These are phyloP conservation scores for Fusarium globosum DNA, from an alignment of 2,329 filamentous ascomycete species.

Conservation along the genomic window DNA sequence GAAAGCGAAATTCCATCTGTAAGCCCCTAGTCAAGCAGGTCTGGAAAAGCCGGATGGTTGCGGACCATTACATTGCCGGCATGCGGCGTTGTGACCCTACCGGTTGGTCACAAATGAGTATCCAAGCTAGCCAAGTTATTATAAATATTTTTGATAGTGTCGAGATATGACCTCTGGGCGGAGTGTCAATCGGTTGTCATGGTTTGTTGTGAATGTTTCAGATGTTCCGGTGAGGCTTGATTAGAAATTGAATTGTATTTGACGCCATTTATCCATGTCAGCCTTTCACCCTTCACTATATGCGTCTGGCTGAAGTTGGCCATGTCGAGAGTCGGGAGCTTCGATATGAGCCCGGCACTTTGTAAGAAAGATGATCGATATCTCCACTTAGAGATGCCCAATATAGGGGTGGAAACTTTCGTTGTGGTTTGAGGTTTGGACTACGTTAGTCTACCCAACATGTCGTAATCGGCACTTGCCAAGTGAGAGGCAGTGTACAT, in stretches of 20 bases:
- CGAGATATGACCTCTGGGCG: background rate
- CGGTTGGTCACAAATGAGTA: constrained; percentile 12
- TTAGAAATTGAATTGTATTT: constrained; percentile 16
- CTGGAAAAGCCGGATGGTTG: background rate
- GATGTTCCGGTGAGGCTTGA: constrained; percentile 28
- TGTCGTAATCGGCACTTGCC: background rate
- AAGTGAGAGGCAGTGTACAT: background rate
- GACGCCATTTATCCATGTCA: constrained; percentile 4
- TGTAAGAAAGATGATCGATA: background rate
- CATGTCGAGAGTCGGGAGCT: background rate
- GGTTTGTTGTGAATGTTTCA: constrained; percentile 21
- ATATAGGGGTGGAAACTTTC: background rate
- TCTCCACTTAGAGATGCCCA: background rate
- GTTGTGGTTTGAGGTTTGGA: background rate
- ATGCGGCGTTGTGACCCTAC: constrained; percentile 14
- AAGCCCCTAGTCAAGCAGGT: constrained; percentile 3
- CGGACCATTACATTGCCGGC: constrained; percentile 3
- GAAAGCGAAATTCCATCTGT: constrained; percentile 3
- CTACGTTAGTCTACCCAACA: background rate
- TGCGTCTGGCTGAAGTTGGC: background rate
- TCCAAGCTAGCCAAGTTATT: background rate
- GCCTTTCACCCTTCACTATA: background rate
- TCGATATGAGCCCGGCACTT: background rate
- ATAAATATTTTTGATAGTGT: background rate
- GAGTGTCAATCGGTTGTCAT: background rate